Percentiles rank a stretch among this genome's conserved stretches.
Conservation (phyloP, 2,329 filamentous ascomycete genomes). For the Phoma sp. region DNA sequence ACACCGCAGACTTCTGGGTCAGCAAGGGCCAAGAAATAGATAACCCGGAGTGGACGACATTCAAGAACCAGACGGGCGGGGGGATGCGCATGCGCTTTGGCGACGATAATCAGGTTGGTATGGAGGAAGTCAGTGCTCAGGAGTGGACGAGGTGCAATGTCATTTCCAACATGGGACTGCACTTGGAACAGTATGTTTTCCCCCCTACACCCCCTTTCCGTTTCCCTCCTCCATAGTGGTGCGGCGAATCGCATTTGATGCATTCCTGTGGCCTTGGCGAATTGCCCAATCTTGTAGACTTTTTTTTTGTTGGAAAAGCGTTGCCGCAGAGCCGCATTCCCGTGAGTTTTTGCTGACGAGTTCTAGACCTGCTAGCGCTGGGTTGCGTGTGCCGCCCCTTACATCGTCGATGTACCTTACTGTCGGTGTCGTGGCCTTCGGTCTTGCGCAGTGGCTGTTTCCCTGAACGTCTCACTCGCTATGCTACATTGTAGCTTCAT, state of each 20-base stretch:
- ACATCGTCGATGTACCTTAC: constrained; percentile 8
- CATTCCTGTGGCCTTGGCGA: constrained; percentile 2
- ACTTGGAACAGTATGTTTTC: constrained; percentile 40
- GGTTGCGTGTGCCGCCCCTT: constrained; percentile 4
- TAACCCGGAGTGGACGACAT: constrained; percentile 38
- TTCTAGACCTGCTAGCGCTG: constrained; percentile 7
- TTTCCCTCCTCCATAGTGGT: background rate
- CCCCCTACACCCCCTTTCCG: background rate
- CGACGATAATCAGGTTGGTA: constrained; percentile 37
- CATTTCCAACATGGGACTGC: constrained; percentile 37
- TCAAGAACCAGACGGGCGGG: constrained; percentile 9
- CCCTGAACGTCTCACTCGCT: too few species aligned
- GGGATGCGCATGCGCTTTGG: constrained; percentile 33
- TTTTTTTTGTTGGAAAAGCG: background rate
- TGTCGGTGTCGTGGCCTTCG: background rate
- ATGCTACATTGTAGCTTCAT: too few species aligned
- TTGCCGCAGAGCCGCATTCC: constrained; percentile 1
- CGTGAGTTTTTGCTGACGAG: constrained; percentile 4
- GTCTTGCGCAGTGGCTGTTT: constrained; percentile 4
- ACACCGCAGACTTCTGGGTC: constrained; percentile 33
- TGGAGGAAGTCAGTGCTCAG: constrained; percentile 35
- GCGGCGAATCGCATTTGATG: background rate
- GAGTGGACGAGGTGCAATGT: constrained; percentile 34
- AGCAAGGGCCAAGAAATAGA: constrained; percentile 23
- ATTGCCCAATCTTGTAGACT: background rate